phyloP scores from a whole-genome alignment of 1,139 yeast genomes.

The Waltiozyma solani region DNA sequence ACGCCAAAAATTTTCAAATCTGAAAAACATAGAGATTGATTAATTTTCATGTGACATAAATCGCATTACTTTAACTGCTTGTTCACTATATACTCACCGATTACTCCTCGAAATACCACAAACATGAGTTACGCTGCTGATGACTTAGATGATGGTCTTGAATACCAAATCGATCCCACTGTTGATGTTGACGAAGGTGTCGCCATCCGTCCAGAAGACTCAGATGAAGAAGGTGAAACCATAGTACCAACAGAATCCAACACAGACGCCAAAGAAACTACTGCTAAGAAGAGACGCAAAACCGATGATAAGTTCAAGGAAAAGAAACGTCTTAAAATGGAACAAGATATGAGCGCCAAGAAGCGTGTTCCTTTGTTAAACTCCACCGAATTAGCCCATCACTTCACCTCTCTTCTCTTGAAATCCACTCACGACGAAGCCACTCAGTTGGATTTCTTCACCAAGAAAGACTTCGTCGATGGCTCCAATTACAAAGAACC shows the following conservation, averaged over 20 bases:
- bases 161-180: slow-evolving; percentile 17
- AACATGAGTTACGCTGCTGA: slow-evolving; percentile 13
- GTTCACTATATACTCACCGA: too few species aligned
- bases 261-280: background rate
- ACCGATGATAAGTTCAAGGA: slow-evolving; percentile 18
- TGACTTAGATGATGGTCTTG: slow-evolving; percentile 19
- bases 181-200: slow-evolving; percentile 16
- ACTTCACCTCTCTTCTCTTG: slow-evolving; percentile 16
- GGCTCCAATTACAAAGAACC: slow-evolving; percentile 18
- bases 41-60: too few species aligned
- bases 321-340: slow-evolving; percentile 17
- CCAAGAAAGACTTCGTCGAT: slow-evolving; percentile 19
- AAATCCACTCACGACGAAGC: slow-evolving; percentile 12
- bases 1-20: too few species aligned
- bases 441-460: slow-evolving; percentile 20
- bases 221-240: slow-evolving; percentile 9
- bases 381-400: slow-evolving; percentile 14
- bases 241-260: slow-evolving; percentile 1
- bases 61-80: too few species aligned
- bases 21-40: too few species aligned
- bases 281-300: slow-evolving; percentile 16
- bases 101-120: too few species aligned
- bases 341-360: slow-evolving; percentile 15
- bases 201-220: slow-evolving; percentile 15
- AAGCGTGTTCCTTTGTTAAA: slow-evolving; percentile 9